Evolutionary conservation across 768 basidiomycete species (phyloP), one percentile per base, ranked within the genome.

Genomic region (Pisolithus tinctorius): DNA sequence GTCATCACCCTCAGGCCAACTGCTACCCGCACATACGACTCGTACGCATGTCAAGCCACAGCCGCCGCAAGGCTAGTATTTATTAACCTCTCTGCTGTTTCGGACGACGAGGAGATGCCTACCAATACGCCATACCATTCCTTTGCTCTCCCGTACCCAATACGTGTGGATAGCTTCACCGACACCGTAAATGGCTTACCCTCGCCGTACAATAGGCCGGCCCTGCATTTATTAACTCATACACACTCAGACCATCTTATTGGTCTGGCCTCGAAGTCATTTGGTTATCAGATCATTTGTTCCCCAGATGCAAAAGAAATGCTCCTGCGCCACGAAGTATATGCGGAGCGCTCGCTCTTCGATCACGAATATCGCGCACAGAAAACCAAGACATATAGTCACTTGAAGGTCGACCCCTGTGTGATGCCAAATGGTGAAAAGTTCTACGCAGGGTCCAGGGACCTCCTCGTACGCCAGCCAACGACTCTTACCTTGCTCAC

Each of bases 241-340:
- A 88, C 92, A 0, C 94, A 95, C 68, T 78, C 92, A 0, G 93
- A 95, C 67, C 93, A 96, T 62, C 76, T 92, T 48, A 69, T 68
- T 40, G 93, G 94, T 4, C 75, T 96, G 26, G 76, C 82, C 17
- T 79, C 87, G 23, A 80, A 82, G 52, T 84, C 82, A 0, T 93
- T 94, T 61, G 81, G 78, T 2, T 80, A 81, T 40, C 73, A 71
- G 2, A 80, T 96, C 8, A 67, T 88, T 50, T 94, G 92, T 67
- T 91, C 93, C 0, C 67, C 72, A 5, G 88, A 93, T 64, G 84
- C 93, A 16, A 94, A 93, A 67, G 76, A 84, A 52, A 92, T 96
- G 84, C 71, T 97, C 2, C 69, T 94, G 37, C 74, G 77, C 49
- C 83, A 90, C 59, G 90, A 95, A 62, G 77, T 82, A 4, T 83